A percentile compares a stretch with the other conserved stretches of the same genome.
phyloP scores from a whole-genome alignment of 2,329 filamentous ascomycete genomes.

The Massarina eburnea region DNA sequence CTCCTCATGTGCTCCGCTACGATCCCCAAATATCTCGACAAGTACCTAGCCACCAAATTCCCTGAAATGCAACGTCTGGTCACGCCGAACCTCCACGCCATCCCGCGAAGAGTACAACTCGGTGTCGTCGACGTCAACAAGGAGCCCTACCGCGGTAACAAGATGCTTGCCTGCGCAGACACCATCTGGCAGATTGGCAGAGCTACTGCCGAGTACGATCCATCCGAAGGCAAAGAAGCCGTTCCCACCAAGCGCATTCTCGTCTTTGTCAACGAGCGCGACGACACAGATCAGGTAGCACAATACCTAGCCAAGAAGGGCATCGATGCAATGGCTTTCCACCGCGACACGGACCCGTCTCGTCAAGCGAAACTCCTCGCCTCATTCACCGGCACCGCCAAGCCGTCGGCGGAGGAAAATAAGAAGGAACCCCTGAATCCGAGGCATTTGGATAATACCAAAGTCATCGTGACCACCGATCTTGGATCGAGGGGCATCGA shows the following conservation, averaged over 20 bases:
- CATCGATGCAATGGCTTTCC: conserved; percentile 82
- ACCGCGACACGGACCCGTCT: conserved; percentile 78
- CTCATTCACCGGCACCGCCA: conserved; percentile 58
- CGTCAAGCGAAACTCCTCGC: conserved; percentile 76
- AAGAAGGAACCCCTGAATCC: neutral
- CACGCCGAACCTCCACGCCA: conserved; percentile 93
- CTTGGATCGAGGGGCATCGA: conserved; percentile 91
- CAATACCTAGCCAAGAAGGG: conserved; percentile 80
- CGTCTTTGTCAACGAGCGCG: conserved; percentile 95
- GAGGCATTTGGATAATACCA: conserved; percentile 70
- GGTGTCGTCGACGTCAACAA: conserved; percentile 89
- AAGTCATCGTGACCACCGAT: conserved; percentile 93
- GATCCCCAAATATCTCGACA: conserved; percentile 87
- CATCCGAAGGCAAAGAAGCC: conserved; percentile 51
- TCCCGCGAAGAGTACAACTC: conserved; percentile 90
- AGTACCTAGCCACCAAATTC: conserved; percentile 77
- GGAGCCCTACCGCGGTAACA: conserved; percentile 92
- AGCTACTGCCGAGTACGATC: conserved; percentile 55
- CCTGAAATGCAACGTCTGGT: conserved; percentile 83
- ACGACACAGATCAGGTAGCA: conserved; percentile 80
- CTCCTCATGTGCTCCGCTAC: conserved; percentile 94
- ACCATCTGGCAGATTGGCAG: conserved; percentile 92
- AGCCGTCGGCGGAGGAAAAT: neutral
- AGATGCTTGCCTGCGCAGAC: conserved; percentile 89
- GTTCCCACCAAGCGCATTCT: conserved; percentile 80